These are phyloP conservation scores for Dryas drummondii DNA, from an alignment of 306 rosid species.

Conservation along the genomic window DNA sequence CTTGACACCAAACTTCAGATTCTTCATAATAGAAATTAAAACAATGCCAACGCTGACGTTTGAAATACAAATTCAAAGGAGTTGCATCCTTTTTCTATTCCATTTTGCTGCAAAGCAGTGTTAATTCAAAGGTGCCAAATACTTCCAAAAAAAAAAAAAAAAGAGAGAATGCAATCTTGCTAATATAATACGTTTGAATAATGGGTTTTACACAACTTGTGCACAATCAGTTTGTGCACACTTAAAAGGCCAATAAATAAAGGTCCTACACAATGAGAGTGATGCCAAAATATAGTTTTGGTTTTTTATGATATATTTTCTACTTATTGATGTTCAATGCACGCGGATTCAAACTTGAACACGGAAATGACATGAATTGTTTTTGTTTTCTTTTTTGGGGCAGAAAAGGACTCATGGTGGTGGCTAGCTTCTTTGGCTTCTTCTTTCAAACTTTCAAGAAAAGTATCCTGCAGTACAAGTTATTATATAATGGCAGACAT, in stretches of 20 bases:
- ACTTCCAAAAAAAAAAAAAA: background rate
- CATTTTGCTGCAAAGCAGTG: background rate
- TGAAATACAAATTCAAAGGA: background rate
- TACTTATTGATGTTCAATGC: background rate
- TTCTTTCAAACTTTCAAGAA: background rate
- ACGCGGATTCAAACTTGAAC: constrained; percentile 7
- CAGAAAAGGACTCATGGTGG: background rate
- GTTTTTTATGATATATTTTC: too few species aligned
- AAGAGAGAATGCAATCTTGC: too few species aligned
- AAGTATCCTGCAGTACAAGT: background rate
- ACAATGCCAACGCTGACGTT: background rate
- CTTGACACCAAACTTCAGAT: background rate
- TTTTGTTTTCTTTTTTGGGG: background rate
- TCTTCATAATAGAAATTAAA: too few species aligned
- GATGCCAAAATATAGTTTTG: background rate
- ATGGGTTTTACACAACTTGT: too few species aligned
- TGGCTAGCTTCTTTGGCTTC: background rate
- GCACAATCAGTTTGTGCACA: too few species aligned
- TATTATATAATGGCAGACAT: background rate
- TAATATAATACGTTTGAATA: too few species aligned
- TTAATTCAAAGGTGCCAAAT: background rate
- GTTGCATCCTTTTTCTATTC: background rate
- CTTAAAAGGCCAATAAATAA: too few species aligned
- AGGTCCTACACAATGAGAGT: background rate
- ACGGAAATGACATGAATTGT: too few species aligned